Percentiles rank a stretch among this genome's conserved stretches.
These are phyloP conservation scores for Phytophthora macrochlamydospora DNA, from an alignment of 352 stramenopile species.

Conservation along the genomic window DNA sequence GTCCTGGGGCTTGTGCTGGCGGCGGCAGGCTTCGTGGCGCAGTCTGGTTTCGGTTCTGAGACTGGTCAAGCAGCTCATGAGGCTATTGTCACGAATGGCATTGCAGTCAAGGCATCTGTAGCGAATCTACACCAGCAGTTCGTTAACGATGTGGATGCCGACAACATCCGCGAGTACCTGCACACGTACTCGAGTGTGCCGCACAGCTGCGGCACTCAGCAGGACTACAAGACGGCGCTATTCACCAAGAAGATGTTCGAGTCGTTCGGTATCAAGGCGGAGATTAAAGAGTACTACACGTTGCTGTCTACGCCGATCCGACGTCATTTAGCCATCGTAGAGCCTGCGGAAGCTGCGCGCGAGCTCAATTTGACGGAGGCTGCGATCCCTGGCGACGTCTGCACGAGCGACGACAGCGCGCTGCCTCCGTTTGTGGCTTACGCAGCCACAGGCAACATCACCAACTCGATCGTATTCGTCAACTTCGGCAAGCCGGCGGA, in stretches of 20 bases:
- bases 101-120: neutral
- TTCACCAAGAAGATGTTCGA: constrained; percentile 63
- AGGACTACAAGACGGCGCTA: constrained; percentile 69
- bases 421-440: constrained; percentile 87
- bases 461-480: constrained; percentile 81
- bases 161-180: constrained; percentile 48
- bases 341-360: constrained; percentile 29
- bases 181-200: constrained; percentile 55
- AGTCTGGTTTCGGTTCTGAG: constrained; percentile 2
- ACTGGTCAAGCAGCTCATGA: neutral
- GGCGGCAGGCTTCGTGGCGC: constrained; percentile 17
- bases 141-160: constrained; percentile 24
- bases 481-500: constrained; percentile 87
- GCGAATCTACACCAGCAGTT: constrained; percentile 26
- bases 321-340: constrained; percentile 50
- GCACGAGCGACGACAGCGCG: constrained; percentile 58
- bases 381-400: constrained; percentile 62
- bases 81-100: neutral
- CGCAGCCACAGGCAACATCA: constrained; percentile 75
- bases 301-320: constrained; percentile 72
- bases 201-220: constrained; percentile 45
- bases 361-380: constrained; percentile 67
- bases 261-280: constrained; percentile 62
- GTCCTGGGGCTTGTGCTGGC: constrained; percentile 16
- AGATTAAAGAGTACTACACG: constrained; percentile 70